Base-by-base conservation (phyloP, 2,329 filamentous ascomycete genomes). In the Exserohilum rostratum region DNA sequence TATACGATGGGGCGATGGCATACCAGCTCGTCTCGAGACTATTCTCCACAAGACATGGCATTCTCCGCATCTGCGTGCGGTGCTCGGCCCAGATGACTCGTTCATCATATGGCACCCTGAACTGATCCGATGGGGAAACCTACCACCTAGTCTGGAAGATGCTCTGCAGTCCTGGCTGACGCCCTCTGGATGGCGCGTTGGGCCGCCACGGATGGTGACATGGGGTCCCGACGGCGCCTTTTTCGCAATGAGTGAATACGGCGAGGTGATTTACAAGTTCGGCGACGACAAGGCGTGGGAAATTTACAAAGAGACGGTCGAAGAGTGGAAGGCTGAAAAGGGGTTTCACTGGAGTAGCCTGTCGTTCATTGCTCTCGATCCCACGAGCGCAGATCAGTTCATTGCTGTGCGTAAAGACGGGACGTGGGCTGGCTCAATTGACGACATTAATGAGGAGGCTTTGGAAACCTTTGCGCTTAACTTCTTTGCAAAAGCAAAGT, bases 211-310 rank as follows among this genome's bases (percentile, higher is more conserved):
- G 3, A 65, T 71, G 13, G 66, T 72, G 3, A 68, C 65, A 1
- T 73, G 72, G 69, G 71, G 72, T 0, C 58, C 57, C 7, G 57
- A 67, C 10, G 66, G 66, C n/a, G 68, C 71, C 4, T 74, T 68
- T 51, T 74, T 75, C 42, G 69, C 70, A 6, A 68, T 74, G 63
- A 74, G 70, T 39, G 71, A 75, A 51, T 74, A 74, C 34, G 72
- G 69, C 2, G 66, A 72, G 31, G 68, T 72, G 0, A 65, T 64
- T 1, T 73, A 69, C 31, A 43, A 62, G 1, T 44, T 71, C 0
- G 70, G 71, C 6, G 57, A 68, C 7, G 53, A 43, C 2, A 58
- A 66, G 5, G 50, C 57, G 11, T 74, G 70, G 68, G 56, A 61
- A 2, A 70, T 69, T 3, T 72, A 68, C 48, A 59, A 66, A 44